Base-by-base conservation (phyloP, 208 protist genomes). In the Trypanosoma cruzi region DNA sequence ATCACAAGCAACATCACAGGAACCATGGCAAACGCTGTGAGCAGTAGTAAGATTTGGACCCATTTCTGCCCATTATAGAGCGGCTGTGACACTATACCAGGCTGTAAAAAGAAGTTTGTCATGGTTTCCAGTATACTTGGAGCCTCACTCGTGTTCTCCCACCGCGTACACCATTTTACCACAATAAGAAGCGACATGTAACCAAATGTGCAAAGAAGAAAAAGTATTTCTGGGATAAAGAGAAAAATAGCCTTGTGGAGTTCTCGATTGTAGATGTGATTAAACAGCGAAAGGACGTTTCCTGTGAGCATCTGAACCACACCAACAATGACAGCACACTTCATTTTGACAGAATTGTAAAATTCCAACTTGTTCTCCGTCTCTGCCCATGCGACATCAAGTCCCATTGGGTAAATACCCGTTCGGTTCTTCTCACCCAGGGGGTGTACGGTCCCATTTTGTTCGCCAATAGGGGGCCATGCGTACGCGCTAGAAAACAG, bases 281-380 rank as follows among this genome's bases (percentile, higher is more conserved):
- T 99, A 68, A 92, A 74, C 0, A 96, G 56, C 16, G 78, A 80
- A 29, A 99, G 86, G 40, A 96, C 46, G 37, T 99, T 84, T 55
- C 98, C 99, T 36, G 98, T 83, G 22, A 94, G 73, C 99, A 99
- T 99, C 77, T 98, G 98, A 48, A 80, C 59, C 0, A 99, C 88
- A 37, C 98, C 98, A 65, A 98, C 83, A 40, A 99, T 88, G 32
- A 99, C 91, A 36, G 98, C 93, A 46, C 98, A 83, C 82, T 99
- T 99, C 99, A 99, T 99, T 83, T 99, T 99, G 67, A 99, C 86
- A 20, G 95, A 98, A 89, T 99, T 99, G 77, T 97, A 96, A 77
- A 98, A 99, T 34, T 93, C 89, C 20, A 99, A 81, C 70, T 99
- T 96, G 77, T 99, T 99, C 18, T 97, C 86, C 34, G 96, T 87